Percentiles rank a stretch among this genome's conserved stretches.
Conservation (phyloP, 2,329 filamentous ascomycete genomes). For the Pyricularia grisea region DNA sequence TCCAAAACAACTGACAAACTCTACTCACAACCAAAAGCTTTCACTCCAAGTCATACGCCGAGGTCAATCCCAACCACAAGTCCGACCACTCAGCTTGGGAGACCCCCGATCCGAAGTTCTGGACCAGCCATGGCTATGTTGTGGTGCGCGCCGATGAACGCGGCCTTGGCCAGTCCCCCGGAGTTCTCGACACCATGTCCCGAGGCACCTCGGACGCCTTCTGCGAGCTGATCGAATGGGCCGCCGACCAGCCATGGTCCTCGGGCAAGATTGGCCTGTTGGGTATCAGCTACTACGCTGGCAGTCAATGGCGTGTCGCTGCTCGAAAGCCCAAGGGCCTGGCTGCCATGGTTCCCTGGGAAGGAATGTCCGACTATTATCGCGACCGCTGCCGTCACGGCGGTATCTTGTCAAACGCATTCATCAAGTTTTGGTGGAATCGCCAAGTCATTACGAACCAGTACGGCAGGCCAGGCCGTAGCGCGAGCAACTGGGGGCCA, state of each 20-base stretch:
- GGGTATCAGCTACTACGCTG: slow-evolving; percentile 39
- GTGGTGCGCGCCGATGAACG: slow-evolving; percentile 43
- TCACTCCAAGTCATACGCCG: slow-evolving; percentile 27
- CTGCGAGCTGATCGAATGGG: slow-evolving; percentile 40
- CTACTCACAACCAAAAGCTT: slow-evolving; percentile 19
- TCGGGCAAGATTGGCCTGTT: slow-evolving; percentile 37
- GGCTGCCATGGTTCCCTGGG: slow-evolving; percentile 38
- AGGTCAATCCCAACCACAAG: slow-evolving; percentile 44
- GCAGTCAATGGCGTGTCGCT: slow-evolving; percentile 37
- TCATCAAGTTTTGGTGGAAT: slow-evolving; percentile 59
- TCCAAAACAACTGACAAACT: neutral
- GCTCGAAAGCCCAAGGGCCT: slow-evolving; percentile 35
- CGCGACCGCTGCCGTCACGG: slow-evolving; percentile 51
- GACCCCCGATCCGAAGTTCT: slow-evolving; percentile 47
- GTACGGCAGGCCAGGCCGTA: slow-evolving; percentile 47
- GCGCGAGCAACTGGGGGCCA: slow-evolving; percentile 40
- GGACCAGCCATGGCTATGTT: slow-evolving; percentile 44
- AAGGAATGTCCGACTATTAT: slow-evolving; percentile 46
- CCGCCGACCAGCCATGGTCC: slow-evolving; percentile 34
- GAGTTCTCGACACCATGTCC: slow-evolving; percentile 39
- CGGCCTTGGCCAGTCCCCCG: slow-evolving; percentile 36
- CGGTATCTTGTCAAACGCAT: slow-evolving; percentile 48
- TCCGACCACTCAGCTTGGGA: slow-evolving; percentile 49
- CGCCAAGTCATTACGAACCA: slow-evolving; percentile 59
- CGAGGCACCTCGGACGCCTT: slow-evolving; percentile 36